A percentile compares a stretch with the other conserved stretches of the same genome.
phyloP scores from a whole-genome alignment of 257 asterid genomes.

The Solanum ossicruentum region DNA sequence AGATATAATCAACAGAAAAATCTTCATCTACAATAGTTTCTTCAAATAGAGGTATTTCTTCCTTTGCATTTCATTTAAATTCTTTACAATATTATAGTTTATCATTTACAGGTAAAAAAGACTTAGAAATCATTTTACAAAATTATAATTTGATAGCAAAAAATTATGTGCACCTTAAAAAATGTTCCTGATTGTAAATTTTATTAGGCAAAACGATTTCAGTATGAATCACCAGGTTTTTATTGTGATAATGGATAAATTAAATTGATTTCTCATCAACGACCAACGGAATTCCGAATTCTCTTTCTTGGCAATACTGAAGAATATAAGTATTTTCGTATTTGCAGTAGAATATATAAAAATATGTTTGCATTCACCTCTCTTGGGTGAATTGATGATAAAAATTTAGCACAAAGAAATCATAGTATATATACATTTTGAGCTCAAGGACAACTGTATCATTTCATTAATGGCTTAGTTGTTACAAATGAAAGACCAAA shows the following conservation, averaged over 20 bases:
- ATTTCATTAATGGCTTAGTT: background rate
- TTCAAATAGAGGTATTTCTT: background rate
- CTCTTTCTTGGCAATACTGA: too few species aligned
- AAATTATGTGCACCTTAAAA: too few species aligned
- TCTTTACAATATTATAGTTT: background rate
- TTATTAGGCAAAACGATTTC: too few species aligned
- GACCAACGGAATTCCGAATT: too few species aligned
- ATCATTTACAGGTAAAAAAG: background rate
- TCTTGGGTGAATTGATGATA: background rate
- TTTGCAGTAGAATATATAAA: too few species aligned
- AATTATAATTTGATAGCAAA: background rate
- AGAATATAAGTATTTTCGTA: too few species aligned
- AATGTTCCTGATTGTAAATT: background rate
- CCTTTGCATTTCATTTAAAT: background rate
- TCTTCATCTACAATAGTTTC: background rate
- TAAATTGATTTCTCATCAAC: too few species aligned
- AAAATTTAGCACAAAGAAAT: background rate
- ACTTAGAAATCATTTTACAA: background rate
- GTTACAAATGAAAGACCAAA: background rate
- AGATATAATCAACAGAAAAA: background rate
- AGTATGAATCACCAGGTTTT: background rate
- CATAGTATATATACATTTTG: too few species aligned
- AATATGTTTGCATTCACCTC: background rate
- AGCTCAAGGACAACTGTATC: background rate
- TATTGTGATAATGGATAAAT: too few species aligned